These are phyloP conservation scores for Citrus glauca DNA, from an alignment of 345 rosid genomes.

Conservation along the genomic window DNA sequence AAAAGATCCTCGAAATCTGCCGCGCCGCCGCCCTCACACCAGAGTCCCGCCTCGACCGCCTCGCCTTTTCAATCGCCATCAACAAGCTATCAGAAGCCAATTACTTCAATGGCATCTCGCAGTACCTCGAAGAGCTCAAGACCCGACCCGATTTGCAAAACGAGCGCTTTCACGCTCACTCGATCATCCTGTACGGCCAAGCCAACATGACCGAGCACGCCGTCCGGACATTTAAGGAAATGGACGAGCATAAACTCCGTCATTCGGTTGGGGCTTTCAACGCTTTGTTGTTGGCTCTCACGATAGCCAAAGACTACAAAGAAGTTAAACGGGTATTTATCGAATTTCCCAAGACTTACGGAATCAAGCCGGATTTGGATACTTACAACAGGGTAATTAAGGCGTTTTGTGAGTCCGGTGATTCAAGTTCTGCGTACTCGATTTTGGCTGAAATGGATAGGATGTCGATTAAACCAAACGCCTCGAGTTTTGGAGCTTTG, in stretches of 20 bases:
- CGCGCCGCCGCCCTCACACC: conserved; percentile 73
- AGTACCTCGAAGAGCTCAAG: conserved; percentile 53
- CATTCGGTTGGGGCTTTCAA: conserved; percentile 58
- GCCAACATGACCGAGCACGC: conserved; percentile 75
- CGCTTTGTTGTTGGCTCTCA: conserved; percentile 57
- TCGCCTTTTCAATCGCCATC: conserved; percentile 69
- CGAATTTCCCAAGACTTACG: conserved; percentile 52
- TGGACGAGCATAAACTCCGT: conserved; percentile 33
- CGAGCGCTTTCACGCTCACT: conserved; percentile 60
- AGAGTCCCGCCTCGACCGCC: conserved; percentile 48
- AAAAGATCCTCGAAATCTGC: conserved; percentile 71
- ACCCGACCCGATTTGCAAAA: conserved; percentile 51
- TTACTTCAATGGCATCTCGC: conserved; percentile 40
- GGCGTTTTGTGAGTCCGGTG: conserved; percentile 52
- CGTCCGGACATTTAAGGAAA: conserved; percentile 43
- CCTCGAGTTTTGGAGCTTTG: conserved; percentile 44
- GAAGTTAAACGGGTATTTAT: conserved; percentile 62
- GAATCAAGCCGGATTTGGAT: conserved; percentile 54
- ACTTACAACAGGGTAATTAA: conserved; percentile 59
- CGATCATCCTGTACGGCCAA: conserved; percentile 66
- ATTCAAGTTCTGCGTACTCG: conserved; percentile 58
- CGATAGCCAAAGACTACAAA: conserved; percentile 52
- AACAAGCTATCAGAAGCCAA: conserved; percentile 44
- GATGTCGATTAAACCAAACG: conserved; percentile 49
- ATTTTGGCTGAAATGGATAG: conserved; percentile 73